phyloP scores from a whole-genome alignment of 1,284 basidiomycete species.

The Mycena sp. region DNA sequence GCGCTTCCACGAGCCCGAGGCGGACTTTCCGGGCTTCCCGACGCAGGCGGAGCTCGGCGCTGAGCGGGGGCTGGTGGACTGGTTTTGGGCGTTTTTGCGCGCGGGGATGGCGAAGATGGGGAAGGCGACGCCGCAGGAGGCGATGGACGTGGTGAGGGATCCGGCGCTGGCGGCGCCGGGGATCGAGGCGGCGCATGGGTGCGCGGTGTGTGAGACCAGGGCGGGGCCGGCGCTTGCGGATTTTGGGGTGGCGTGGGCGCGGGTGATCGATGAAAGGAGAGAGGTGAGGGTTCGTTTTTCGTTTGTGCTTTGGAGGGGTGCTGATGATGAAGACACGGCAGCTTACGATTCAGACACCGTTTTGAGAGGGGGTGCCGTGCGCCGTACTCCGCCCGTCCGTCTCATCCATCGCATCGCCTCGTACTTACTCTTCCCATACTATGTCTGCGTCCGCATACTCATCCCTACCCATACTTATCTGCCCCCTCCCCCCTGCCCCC shows the following conservation, averaged over 20 bases:
- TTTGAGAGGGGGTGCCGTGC: neutral
- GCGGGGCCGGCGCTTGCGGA: neutral
- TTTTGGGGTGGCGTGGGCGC: neutral
- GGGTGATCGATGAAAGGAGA: neutral
- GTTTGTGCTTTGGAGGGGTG: neutral
- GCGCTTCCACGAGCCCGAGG: constrained; percentile 1
- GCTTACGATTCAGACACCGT: neutral
- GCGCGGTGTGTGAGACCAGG: neutral
- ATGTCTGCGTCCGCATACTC: neutral
- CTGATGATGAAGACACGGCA: neutral
- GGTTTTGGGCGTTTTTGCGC: constrained; percentile 1
- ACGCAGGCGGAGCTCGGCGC: neutral
- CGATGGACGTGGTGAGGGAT: neutral
- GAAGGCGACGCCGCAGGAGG: neutral
- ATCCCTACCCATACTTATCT: neutral
- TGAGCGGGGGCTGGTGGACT: neutral
- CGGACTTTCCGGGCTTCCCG: neutral
- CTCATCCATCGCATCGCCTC: neutral
- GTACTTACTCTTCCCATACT: neutral
- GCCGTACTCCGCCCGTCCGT: neutral
- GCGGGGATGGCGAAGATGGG: neutral
- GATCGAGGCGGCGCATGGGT: neutral
- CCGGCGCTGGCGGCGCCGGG: neutral
- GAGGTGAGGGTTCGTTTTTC: neutral
- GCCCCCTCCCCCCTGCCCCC: too few species aligned